Conservation (phyloP, 179 eudicot species). For the Spergularia azorica region DNA sequence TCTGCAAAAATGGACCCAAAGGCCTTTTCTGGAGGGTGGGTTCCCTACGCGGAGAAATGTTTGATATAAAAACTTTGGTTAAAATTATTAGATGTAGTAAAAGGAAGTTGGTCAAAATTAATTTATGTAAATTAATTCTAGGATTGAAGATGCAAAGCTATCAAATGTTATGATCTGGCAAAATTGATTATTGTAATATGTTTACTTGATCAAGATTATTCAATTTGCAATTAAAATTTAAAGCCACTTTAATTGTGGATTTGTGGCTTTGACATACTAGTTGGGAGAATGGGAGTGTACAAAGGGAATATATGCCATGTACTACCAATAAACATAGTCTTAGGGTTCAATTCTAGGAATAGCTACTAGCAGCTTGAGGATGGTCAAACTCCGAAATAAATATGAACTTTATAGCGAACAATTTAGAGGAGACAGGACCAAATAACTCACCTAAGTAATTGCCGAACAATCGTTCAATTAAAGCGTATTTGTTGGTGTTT, state of each 20-base stretch:
- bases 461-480: too few relatives aligned
- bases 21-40: not conserved
- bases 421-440: too few relatives aligned
- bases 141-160: constrained; percentile 30
- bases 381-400: too few relatives aligned
- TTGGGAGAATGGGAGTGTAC: constrained; percentile 7
- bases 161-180: constrained; percentile 8
- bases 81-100: not conserved
- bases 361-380: too few relatives aligned
- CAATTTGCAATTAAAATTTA: constrained; percentile 16
- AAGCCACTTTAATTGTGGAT: constrained; percentile 18
- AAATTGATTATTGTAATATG: constrained; percentile 6
- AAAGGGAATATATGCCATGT: constrained; percentile 34
- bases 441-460: too few relatives aligned
- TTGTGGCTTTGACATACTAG: constrained; percentile 20
- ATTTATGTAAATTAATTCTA: constrained; percentile 5
- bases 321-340: too few relatives aligned
- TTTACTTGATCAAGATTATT: constrained; percentile 1
- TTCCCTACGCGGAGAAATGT: constrained; percentile 37
- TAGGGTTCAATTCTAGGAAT: too few relatives aligned
- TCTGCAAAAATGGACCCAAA: constrained; percentile 7
- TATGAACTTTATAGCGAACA: too few relatives aligned
- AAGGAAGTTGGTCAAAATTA: constrained; percentile 13
- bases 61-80: constrained; percentile 13
- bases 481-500: too few relatives aligned